A percentile compares a stretch with the other conserved stretches of the same genome.
phyloP scores from a whole-genome alignment of 768 basidiomycete genomes.

The Panaeolus papilionaceus region DNA sequence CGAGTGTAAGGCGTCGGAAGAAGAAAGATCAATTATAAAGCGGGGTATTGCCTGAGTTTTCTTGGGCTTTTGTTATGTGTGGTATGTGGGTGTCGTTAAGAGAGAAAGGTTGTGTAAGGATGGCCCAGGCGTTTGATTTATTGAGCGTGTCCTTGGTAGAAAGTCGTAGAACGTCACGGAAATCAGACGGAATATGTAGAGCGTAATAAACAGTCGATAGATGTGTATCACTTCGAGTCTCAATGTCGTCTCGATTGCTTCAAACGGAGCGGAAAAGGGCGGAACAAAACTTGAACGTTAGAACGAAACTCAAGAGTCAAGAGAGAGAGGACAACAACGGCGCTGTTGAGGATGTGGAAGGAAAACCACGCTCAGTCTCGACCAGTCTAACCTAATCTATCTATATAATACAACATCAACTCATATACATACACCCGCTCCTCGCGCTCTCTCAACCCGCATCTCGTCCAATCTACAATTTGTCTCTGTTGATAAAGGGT shows the following conservation, averaged over 20 bases:
- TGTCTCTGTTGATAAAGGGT: background rate
- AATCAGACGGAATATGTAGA: background rate
- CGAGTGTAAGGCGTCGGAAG: background rate
- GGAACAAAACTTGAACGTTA: background rate
- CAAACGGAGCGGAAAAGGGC: background rate
- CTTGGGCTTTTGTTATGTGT: background rate
- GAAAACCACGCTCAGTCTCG: slow-evolving; percentile 2
- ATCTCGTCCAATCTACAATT: background rate
- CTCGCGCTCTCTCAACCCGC: background rate
- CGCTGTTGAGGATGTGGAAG: background rate
- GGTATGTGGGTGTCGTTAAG: background rate
- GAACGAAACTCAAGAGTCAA: too few species aligned
- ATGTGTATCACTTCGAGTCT: slow-evolving; percentile 6
- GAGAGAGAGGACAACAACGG: background rate
- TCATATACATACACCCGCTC: background rate
- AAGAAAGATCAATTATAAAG: background rate
- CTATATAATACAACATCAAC: slow-evolving; percentile 2
- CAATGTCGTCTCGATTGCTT: background rate
- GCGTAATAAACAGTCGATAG: background rate
- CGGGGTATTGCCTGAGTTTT: background rate
- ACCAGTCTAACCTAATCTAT: slow-evolving; percentile 11
- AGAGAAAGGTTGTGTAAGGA: background rate
- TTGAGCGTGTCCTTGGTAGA: background rate
- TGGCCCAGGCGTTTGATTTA: background rate
- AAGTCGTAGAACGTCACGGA: slow-evolving; percentile 1